Evolutionary conservation across 331 rosid genomes (phyloP).

Genomic region (Malus hybrid): DNA sequence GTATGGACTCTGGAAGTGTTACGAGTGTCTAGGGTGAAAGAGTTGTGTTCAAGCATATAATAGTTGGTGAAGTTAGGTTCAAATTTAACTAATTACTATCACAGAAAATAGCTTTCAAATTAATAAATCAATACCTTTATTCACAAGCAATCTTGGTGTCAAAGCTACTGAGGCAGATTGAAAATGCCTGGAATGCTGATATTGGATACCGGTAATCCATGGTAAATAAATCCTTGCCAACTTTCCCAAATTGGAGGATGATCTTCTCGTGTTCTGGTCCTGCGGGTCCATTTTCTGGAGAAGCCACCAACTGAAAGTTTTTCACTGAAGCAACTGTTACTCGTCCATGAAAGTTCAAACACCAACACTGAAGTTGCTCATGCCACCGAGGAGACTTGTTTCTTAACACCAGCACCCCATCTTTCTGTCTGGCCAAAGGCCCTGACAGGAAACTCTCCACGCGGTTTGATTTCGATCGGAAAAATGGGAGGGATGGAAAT

Average conservation of each 20-base stretch:
- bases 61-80: neutral
- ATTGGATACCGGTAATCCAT: conserved; percentile 95
- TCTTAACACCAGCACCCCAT: conserved; percentile 55
- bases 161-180: conserved; percentile 98
- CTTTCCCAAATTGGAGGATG: conserved; percentile 90
- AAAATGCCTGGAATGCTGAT: conserved; percentile 96
- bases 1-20: neutral
- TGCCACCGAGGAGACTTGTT: conserved; percentile 99
- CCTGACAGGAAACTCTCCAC: conserved; percentile 41
- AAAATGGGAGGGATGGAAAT: conserved; percentile 57
- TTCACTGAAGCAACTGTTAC: conserved; percentile 96
- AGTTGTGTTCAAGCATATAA: neutral
- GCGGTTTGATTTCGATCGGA: conserved; percentile 61
- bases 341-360: conserved; percentile 92
- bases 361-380: conserved; percentile 99
- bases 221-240: conserved; percentile 83
- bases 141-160: conserved; percentile 97
- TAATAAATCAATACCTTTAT: conserved; percentile 38
- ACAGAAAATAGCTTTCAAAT: neutral
- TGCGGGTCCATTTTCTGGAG: conserved; percentile 72
- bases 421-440: conserved; percentile 40
- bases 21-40: neutral
- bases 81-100: neutral
- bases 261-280: conserved; percentile 86
- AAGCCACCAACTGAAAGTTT: conserved; percentile 93